Conservation (phyloP, 2,329 filamentous ascomycete genomes). For the Colletotrichum sp. region DNA sequence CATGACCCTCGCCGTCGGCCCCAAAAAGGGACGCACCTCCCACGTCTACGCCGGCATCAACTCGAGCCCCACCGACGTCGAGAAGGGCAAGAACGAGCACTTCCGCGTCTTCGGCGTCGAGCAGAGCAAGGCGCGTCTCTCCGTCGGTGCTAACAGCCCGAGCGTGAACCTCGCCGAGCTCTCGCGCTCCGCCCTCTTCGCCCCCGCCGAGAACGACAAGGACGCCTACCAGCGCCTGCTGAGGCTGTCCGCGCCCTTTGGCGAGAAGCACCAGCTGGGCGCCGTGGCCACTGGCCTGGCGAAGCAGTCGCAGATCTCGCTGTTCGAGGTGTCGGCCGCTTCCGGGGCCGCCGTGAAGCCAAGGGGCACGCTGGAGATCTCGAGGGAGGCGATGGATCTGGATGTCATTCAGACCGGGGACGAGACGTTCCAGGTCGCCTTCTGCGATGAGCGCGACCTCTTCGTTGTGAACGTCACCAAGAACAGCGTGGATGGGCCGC, state of each 20-base stretch:
- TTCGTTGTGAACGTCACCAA: conserved; percentile 63
- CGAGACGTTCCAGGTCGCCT: conserved; percentile 74
- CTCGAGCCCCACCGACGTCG: conserved; percentile 73
- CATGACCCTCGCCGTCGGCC: conserved; percentile 77
- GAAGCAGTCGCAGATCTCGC: conserved; percentile 75
- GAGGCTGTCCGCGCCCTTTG: conserved; percentile 55
- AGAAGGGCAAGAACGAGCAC: conserved; percentile 82
- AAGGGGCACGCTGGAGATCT: conserved; percentile 55
- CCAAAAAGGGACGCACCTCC: conserved; percentile 45
- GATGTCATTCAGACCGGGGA: conserved; percentile 70
- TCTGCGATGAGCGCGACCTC: conserved; percentile 79
- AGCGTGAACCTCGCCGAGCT: conserved; percentile 53
- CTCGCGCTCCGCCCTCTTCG: conserved; percentile 58
- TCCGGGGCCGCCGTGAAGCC: conserved; percentile 51
- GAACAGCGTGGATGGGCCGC: conserved; percentile 48
- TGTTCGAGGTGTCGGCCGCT: conserved; percentile 72
- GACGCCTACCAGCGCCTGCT: conserved; percentile 65
- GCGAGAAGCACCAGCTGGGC: conserved; percentile 62
- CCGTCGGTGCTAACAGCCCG: conserved; percentile 31
- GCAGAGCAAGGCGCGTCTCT: conserved; percentile 39
- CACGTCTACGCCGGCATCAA: conserved; percentile 81
- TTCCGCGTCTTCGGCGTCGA: conserved; percentile 75
- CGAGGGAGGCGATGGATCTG: conserved; percentile 69
- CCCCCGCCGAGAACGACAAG: conserved; percentile 50
- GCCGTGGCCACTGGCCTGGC: conserved; percentile 81